Evolutionary conservation across 768 basidiomycete species (phyloP), one percentile per base, ranked within the genome.

Genomic region (Boletus rex-veris): DNA sequence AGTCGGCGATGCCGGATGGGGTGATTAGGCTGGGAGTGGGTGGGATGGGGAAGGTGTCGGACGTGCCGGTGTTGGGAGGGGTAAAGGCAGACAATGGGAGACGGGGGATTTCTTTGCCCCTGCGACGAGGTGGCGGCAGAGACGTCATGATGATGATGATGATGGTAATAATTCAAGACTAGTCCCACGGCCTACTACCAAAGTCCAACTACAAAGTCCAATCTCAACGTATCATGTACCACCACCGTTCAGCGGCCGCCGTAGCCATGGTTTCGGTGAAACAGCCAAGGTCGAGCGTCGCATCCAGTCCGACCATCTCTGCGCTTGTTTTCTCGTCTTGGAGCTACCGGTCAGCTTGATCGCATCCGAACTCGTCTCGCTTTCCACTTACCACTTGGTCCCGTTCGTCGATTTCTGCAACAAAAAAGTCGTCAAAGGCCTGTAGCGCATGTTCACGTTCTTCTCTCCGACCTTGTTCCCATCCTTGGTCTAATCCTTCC

Each of bases 31-130:
- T 84, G 3, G 90, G 88, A 53, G 84, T 86, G 19, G 84, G 81
- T 8, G 85, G 81, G 10, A 88, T 58, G 2, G 84, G 86, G 64
- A 90, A 90, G 1, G 73, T 73, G 42, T 90, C 88, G 18, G 78
- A 78, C 0, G 82, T 80, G 48, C 84, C 83, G 5, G 85, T 76
- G 70, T 80, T 86, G 24, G 87, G 86, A 0, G 88, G 82, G 26
- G 77, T 80, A 68, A 92, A 92, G 0, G 83, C 90, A 11, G 89
- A 90, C 24, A 84, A 67, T 0, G 90, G 89, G 12, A 93, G 81
- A 43, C 77, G 80, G 8, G 90, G 91, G 5, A 84, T 80, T 19
- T 80, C 74, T 66, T 83, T 88, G 24, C 78, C 81, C 66, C 80
- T 89, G 63, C 85, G 83, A 58, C 84, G 80, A 12, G 71, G 61